Percentiles rank a stretch among this genome's conserved stretches.
Evolutionary conservation across 805 yeast species (phyloP).

Genomic region (Scheffersomyces coipomensis): DNA sequence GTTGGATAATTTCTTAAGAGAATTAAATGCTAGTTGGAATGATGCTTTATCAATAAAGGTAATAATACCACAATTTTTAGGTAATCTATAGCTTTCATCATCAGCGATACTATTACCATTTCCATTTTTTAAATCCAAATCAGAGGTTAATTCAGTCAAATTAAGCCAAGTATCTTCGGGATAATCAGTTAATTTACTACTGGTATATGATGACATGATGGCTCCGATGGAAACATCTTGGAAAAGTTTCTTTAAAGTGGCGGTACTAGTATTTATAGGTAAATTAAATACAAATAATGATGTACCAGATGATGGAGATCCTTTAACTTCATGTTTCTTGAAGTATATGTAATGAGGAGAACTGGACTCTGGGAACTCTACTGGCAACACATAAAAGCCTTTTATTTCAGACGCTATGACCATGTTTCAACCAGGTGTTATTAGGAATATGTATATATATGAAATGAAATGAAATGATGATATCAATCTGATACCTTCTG

Average conservation of each 20-base stretch:
- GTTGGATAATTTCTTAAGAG: conserved; percentile 51
- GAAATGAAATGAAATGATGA: neutral
- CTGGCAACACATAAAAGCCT: conserved; percentile 55
- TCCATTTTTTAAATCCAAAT: conserved; percentile 36
- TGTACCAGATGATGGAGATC: conserved; percentile 40
- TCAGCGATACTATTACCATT: conserved; percentile 15
- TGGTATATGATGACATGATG: conserved; percentile 48
- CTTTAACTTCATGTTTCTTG: conserved; percentile 59
- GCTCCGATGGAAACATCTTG: conserved; percentile 62
- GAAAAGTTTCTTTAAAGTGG: conserved; percentile 56
- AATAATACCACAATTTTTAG: conserved; percentile 72
- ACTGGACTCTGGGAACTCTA: conserved; percentile 37
- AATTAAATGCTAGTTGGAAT: conserved; percentile 59
- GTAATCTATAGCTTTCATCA: conserved; percentile 45
- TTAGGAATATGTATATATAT: too few relatives aligned
- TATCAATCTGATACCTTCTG: neutral
- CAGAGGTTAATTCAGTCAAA: conserved; percentile 59
- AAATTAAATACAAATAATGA: conserved; percentile 75
- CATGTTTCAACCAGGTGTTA: conserved; percentile 10
- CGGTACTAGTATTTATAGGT: conserved; percentile 60
- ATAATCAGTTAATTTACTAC: conserved; percentile 37
- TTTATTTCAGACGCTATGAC: conserved; percentile 43
- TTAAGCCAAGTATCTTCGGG: conserved; percentile 50
- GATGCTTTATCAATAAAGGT: conserved; percentile 73
- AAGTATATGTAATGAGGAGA: conserved; percentile 58